Evolutionary conservation across 768 basidiomycete species (phyloP).

Genomic region (Nidularia sp.): DNA sequence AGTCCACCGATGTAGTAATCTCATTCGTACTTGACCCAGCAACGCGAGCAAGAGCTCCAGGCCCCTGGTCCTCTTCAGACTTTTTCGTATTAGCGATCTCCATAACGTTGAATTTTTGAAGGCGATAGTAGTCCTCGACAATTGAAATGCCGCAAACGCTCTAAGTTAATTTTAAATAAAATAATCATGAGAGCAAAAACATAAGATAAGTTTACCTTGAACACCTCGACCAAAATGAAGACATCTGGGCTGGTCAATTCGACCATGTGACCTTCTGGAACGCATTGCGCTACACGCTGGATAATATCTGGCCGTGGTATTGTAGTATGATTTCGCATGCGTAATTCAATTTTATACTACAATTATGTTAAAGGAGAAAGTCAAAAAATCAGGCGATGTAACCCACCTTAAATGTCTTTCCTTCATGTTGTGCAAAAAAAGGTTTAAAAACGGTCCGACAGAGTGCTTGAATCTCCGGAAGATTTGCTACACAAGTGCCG

Average conservation of each 20-base stretch:
- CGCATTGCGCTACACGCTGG: slow-evolving; percentile 63
- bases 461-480: slow-evolving; percentile 63
- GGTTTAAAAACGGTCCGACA: slow-evolving; percentile 49
- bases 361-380: background rate
- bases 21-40: no score
- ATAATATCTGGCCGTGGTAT: slow-evolving; percentile 57
- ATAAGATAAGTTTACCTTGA: slow-evolving; percentile 53
- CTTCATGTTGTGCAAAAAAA: slow-evolving; percentile 45
- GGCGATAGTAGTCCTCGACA: slow-evolving; percentile 65
- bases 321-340: slow-evolving; percentile 73
- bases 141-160: slow-evolving; percentile 74
- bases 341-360: slow-evolving; percentile 81
- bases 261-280: slow-evolving; percentile 66
- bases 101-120: slow-evolving; percentile 78
- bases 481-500: slow-evolving; percentile 61
- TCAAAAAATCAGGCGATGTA: background rate
- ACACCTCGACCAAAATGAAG: slow-evolving; percentile 77
- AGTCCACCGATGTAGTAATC: no score
- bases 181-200: background rate
- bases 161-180: slow-evolving; percentile 27
- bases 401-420: slow-evolving; percentile 44
- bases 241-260: slow-evolving; percentile 65
- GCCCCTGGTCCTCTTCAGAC: slow-evolving; percentile 12
- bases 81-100: slow-evolving; percentile 58
- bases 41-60: no score